Evolutionary conservation across 202 grass and related monocot species (phyloP), one percentile per base, ranked within the genome.

Genomic region (Musa balbisiana): DNA sequence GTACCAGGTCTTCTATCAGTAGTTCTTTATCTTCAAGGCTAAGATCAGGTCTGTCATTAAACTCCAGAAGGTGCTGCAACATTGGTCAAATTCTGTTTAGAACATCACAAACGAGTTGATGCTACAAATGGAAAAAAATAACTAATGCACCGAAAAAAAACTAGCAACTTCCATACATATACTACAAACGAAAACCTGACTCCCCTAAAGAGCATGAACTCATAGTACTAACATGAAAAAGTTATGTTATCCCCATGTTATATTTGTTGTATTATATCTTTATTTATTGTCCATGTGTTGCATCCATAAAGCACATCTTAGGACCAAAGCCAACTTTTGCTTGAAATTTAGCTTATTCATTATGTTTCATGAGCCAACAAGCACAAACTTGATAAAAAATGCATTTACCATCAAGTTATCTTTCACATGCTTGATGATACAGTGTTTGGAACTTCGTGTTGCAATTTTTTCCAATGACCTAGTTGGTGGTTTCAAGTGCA

Each of bases 1-100:
- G 79, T 96, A 97, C 90, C 94, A 97, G 77, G 56, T 97, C 90
- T 79, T 97, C 90, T 21, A 91, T 89, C 52, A 93, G 85, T 83
- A 86, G 93, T 69, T 97, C 94, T 82, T 87, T 91, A 85, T 93
- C 93, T 82, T 97, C 94, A 10, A 85, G 73, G 79, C 84, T 93
- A 79, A 91, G 90, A 97, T 93, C 94, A 81, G 87, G 88, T 53
- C 94, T 85, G 26, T 87, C 90, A 22, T 93, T 97, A 74, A 87
- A 91, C 82, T 97, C 94, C 82, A 97, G 75, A 54, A 97, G 88
- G 73, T 97, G 94, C 93, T 93, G 73, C 52, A 77, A 21, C 68
- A 23, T 24, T 75, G 73, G 77, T 81, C 9, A 16, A 78, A 73
- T 25, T 77, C 8, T 78, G 33, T 43, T 43, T 43, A 43, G 33